Percentiles rank a stretch among this genome's conserved stretches.
These are phyloP conservation scores for Glebionis coronaria DNA, from an alignment of 129 eudicot genomes.

Conservation along the genomic window DNA sequence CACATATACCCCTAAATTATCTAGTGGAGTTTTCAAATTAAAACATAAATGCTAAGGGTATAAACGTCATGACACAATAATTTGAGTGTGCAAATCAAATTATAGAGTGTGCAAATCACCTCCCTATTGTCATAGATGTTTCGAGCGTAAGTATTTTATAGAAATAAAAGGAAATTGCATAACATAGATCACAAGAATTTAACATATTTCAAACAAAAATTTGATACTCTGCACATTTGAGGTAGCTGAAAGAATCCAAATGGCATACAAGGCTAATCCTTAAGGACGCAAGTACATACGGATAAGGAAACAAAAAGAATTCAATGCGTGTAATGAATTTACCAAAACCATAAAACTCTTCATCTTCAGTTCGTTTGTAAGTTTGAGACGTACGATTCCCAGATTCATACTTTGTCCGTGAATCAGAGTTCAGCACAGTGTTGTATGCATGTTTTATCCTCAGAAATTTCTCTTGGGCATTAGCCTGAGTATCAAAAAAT, in stretches of 20 bases:
- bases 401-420: slow-evolving; percentile 52
- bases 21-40: no score
- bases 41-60: no score
- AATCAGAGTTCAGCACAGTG: slow-evolving; percentile 61
- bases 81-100: no score
- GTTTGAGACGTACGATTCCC: slow-evolving; percentile 46
- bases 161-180: slow-evolving; percentile 7
- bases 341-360: slow-evolving; percentile 95
- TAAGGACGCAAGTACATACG: slow-evolving; percentile 1
- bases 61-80: no score
- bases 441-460: slow-evolving; percentile 97
- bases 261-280: background rate
- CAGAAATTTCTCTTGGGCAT: slow-evolving; percentile 89
- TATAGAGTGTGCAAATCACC: no score
- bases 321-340: slow-evolving; percentile 11
- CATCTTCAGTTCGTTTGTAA: slow-evolving; percentile 50
- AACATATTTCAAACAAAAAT: background rate
- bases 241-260: background rate
- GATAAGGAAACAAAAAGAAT: background rate
- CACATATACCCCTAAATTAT: no score
- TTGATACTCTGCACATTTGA: background rate
- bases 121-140: no score
- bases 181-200: background rate
- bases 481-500: slow-evolving; percentile 47
- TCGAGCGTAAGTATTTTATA: background rate